Evolutionary conservation across 2,329 filamentous ascomycete genomes (phyloP).

Genomic region (Periconia macrospinosa): DNA sequence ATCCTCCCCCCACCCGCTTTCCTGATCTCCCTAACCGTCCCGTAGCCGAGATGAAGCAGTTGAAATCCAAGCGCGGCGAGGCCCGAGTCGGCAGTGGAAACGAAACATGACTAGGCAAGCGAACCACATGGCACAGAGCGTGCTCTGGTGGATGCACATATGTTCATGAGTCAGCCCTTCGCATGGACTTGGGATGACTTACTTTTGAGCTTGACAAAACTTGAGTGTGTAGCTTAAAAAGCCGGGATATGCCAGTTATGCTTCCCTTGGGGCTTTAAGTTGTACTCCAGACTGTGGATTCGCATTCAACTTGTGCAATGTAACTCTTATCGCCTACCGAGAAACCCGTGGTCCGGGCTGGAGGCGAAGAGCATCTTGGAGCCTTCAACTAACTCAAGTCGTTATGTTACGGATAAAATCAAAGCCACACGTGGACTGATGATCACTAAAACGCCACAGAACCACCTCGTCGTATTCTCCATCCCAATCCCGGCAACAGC

Average conservation of each 20-base stretch:
- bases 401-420: constrained; percentile 19
- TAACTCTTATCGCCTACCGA: background rate
- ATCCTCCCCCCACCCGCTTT: constrained; percentile 7
- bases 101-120: constrained; percentile 9
- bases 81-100: constrained; percentile 17
- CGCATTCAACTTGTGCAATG: too few species aligned
- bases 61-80: background rate
- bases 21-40: constrained; percentile 24
- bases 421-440: constrained; percentile 7
- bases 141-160: constrained; percentile 7
- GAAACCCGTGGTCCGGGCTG: too few species aligned
- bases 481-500: background rate
- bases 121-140: constrained; percentile 3
- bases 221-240: background rate
- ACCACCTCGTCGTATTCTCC: background rate
- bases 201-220: background rate
- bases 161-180: constrained; percentile 5
- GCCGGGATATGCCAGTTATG: background rate
- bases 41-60: background rate
- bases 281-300: constrained; percentile 1
- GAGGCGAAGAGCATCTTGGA: too few species aligned
- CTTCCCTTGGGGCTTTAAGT: background rate
- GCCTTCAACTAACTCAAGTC: background rate
- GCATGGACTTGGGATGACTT: background rate
- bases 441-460: constrained; percentile 17